Conservation (phyloP, 345 rosid genomes). For the Camelina sativa region DNA sequence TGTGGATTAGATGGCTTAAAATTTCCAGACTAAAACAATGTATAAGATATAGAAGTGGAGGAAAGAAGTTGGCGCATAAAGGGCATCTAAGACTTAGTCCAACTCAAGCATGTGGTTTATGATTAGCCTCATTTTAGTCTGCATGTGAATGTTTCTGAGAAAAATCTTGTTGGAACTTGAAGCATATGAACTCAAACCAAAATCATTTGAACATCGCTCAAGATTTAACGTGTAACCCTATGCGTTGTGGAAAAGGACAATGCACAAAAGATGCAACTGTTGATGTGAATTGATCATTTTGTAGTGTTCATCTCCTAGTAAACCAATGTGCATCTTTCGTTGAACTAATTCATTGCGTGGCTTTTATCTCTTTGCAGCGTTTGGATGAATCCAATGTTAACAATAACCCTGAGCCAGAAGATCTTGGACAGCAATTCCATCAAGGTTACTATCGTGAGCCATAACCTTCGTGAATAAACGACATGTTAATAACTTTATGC, state of each 20-base stretch:
- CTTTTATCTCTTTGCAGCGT: conserved; percentile 52
- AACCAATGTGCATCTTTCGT: conserved; percentile 20
- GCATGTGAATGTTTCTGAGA: neutral
- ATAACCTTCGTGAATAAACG: conserved; percentile 6
- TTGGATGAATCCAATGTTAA: conserved; percentile 57
- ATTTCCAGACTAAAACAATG: neutral
- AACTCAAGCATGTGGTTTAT: conserved; percentile 19
- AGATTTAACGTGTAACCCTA: neutral
- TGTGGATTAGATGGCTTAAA: neutral
- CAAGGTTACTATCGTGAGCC: conserved; percentile 61
- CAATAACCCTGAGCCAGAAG: conserved; percentile 49
- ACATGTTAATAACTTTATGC: conserved; percentile 14
- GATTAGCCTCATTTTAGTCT: conserved; percentile 21
- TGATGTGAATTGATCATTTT: conserved; percentile 23
- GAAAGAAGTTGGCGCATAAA: conserved; percentile 40
- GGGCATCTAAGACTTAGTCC: conserved; percentile 44
- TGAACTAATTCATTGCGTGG: conserved; percentile 14
- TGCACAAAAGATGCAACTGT: conserved; percentile 9
- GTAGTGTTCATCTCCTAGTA: conserved; percentile 10
- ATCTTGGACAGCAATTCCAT: conserved; percentile 53
- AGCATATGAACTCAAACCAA: conserved; percentile 2
- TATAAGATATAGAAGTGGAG: conserved; percentile 7
- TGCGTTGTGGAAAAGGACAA: conserved; percentile 23
- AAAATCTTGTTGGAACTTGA: conserved; percentile 19
- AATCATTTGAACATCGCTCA: conserved; percentile 8